These are phyloP conservation scores for Sporodiniella umbellata DNA, from an alignment of 371 early-diverging fungal species.

Conservation along the genomic window DNA sequence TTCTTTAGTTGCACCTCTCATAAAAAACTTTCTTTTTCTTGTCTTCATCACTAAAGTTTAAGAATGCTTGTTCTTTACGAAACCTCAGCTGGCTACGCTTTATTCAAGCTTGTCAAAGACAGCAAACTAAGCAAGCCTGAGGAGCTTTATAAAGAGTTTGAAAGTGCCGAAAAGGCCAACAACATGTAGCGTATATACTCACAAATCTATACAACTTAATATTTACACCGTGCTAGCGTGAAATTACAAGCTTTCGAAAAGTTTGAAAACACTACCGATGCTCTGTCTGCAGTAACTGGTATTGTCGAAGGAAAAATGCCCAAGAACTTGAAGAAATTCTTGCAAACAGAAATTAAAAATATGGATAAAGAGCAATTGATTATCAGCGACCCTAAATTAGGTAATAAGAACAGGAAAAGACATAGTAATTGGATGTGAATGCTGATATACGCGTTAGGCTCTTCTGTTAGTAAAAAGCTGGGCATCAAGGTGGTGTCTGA, in stretches of 20 bases:
- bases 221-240: too few species aligned
- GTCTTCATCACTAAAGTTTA: slow-evolving; percentile 2
- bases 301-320: slow-evolving; percentile 93
- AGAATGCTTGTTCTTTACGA: slow-evolving; percentile 83
- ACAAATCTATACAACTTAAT: too few species aligned
- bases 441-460: slow-evolving; percentile 34
- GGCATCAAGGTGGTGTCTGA: slow-evolving; percentile 89
- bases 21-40: slow-evolving; percentile 7
- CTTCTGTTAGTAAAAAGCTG: slow-evolving; percentile 90
- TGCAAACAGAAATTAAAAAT: slow-evolving; percentile 79
- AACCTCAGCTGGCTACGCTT: slow-evolving; percentile 86
- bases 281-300: slow-evolving; percentile 92
- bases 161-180: slow-evolving; percentile 76
- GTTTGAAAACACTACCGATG: slow-evolving; percentile 96
- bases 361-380: slow-evolving; percentile 89
- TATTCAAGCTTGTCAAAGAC: slow-evolving; percentile 85
- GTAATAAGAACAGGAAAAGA: slow-evolving; percentile 32
- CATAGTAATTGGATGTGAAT: background rate
- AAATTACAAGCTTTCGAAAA: slow-evolving; percentile 94
- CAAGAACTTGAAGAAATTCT: slow-evolving; percentile 89
- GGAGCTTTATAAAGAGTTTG: slow-evolving; percentile 74
- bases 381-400: slow-evolving; percentile 94
- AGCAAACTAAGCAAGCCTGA: slow-evolving; percentile 74
- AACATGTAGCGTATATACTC: slow-evolving; percentile 62
- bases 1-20: background rate